These are phyloP conservation scores for Trichoderma asperellum DNA, from an alignment of 2,329 filamentous ascomycete genomes.

Conservation along the genomic window DNA sequence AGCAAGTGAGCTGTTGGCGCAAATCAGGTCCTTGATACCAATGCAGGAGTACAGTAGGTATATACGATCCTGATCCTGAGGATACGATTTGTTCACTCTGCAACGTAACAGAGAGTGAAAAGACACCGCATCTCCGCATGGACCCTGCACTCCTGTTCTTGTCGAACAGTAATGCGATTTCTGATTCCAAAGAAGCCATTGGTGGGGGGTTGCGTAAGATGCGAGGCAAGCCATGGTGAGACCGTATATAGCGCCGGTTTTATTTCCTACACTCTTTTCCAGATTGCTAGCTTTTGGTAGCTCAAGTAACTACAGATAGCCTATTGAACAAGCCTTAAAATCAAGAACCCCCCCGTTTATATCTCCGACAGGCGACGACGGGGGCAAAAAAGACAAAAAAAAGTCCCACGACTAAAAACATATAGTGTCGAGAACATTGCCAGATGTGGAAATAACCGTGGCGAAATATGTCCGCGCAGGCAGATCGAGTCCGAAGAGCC, in stretches of 20 bases:
- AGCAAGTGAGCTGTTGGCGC: not conserved
- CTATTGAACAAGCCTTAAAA: not conserved
- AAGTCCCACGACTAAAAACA: not conserved
- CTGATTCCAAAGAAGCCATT: not conserved
- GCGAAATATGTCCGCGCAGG: too few species aligned
- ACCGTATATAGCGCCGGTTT: slow-evolving; percentile 22
- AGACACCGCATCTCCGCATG: not conserved
- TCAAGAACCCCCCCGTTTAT: not conserved
- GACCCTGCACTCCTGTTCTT: not conserved
- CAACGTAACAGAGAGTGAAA: not conserved
- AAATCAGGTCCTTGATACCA: not conserved
- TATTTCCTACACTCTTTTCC: not conserved
- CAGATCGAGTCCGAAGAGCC: too few species aligned
- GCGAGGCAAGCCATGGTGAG: slow-evolving; percentile 16
- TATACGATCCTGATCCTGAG: not conserved
- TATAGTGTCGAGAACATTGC: not conserved
- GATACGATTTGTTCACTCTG: not conserved
- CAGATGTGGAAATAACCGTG: not conserved
- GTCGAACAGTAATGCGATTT: not conserved
- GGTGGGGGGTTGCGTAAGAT: slow-evolving; percentile 9
- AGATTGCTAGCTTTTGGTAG: not conserved
- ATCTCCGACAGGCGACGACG: not conserved
- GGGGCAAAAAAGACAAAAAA: not conserved
- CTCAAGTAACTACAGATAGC: too few species aligned
- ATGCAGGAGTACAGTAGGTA: too few species aligned